Evolutionary conservation across 805 yeast genomes (phyloP).

Genomic region (Wickerhamiella nectarea): DNA sequence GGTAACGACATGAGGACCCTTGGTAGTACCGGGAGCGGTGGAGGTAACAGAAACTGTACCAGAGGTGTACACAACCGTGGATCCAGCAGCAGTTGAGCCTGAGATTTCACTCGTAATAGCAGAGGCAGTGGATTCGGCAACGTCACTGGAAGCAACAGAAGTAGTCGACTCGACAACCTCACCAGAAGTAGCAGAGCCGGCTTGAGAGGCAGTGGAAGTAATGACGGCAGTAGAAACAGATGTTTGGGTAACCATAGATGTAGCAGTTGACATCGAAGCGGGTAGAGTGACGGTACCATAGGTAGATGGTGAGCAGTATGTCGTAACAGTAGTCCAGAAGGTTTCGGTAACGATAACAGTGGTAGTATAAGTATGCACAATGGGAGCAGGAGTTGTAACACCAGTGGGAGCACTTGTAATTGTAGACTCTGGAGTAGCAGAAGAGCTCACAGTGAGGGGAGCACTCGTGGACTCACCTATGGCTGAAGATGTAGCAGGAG

Average conservation of each 20-base stretch:
- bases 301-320: conserved; percentile 5
- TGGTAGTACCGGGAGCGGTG: background rate
- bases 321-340: conserved; percentile 6
- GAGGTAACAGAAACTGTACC: background rate
- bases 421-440: background rate
- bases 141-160: background rate
- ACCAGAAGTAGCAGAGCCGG: background rate
- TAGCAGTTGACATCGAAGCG: conserved; percentile 1
- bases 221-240: background rate
- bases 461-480: too few relatives aligned
- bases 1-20: conserved; percentile 1
- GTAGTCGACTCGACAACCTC: background rate
- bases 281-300: conserved; percentile 1
- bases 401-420: too few relatives aligned
- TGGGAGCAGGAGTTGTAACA: background rate
- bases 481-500: background rate
- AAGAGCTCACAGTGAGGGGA: too few relatives aligned
- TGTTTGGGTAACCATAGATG: background rate
- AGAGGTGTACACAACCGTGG: background rate
- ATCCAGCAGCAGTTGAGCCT: background rate
- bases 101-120: background rate
- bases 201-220: conserved; percentile 1
- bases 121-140: background rate
- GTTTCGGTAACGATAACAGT: background rate
- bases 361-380: conserved; percentile 4